phyloP scores from a whole-genome alignment of 148 eudicot genomes.

The Amaranthus cruentus region DNA sequence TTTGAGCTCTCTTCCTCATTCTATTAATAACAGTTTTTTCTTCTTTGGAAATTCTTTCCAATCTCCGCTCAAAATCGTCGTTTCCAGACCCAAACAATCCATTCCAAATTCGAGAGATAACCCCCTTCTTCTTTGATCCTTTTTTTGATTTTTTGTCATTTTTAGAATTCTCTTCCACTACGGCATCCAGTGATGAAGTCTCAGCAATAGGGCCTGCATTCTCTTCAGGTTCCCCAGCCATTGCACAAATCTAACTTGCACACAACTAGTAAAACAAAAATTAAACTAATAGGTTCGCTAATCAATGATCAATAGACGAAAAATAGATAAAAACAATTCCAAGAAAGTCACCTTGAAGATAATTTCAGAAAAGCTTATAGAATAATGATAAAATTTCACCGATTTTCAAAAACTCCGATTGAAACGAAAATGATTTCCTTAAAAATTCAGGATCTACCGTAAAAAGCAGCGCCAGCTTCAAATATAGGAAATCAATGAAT shows the following conservation, averaged over 20 bases:
- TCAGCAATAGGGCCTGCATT: constrained; percentile 31
- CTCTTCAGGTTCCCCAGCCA: constrained; percentile 59
- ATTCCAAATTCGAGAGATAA: constrained; percentile 66
- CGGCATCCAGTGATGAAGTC: constrained; percentile 22
- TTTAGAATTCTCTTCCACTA: constrained; percentile 25
- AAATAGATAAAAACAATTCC: background rate
- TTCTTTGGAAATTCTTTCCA: constrained; percentile 69
- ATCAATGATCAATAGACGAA: constrained; percentile 4
- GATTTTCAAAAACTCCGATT: constrained; percentile 1
- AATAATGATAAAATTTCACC: constrained; percentile 5
- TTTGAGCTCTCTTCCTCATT: constrained; percentile 60
- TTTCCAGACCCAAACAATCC: constrained; percentile 46
- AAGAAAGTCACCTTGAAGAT: constrained; percentile 4
- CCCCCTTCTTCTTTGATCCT: constrained; percentile 33
- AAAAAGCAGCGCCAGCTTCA: constrained; percentile 24
- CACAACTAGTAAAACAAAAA: background rate
- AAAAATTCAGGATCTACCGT: constrained; percentile 16
- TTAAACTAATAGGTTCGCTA: background rate
- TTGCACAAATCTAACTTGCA: constrained; percentile 28
- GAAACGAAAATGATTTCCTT: background rate
- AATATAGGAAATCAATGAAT: no score
- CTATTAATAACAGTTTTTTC: constrained; percentile 56
- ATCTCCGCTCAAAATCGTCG: constrained; percentile 70
- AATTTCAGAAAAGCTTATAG: background rate
- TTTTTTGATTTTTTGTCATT: constrained; percentile 28